These are phyloP conservation scores for Penicillium riverlandense DNA, from an alignment of 495 filamentous ascomycete genomes.

Conservation along the genomic window DNA sequence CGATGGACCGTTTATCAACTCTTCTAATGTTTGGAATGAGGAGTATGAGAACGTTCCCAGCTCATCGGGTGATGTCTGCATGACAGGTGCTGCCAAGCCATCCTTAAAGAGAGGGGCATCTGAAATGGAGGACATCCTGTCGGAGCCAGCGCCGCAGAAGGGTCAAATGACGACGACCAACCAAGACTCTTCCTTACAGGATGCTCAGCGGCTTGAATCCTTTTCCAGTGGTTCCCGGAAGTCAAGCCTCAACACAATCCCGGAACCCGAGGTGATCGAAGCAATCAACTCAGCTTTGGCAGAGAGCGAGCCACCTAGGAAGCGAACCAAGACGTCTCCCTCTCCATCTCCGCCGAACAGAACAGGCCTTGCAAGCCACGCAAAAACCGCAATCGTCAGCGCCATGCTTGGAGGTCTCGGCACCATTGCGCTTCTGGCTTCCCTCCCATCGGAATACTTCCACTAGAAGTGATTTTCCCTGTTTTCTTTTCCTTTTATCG, in stretches of 20 bases:
- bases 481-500: neutral
- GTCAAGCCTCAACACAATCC: constrained; percentile 14
- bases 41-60: too few relatives aligned
- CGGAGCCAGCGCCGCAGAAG: too few relatives aligned
- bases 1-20: constrained; percentile 7
- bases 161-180: neutral
- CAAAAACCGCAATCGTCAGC: constrained; percentile 37
- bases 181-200: constrained; percentile 1
- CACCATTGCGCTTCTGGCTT: constrained; percentile 41
- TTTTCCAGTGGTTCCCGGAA: constrained; percentile 14
- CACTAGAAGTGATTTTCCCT: neutral
- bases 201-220: constrained; percentile 1
- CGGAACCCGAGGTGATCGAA: constrained; percentile 6
- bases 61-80: too few relatives aligned
- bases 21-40: too few relatives aligned
- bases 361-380: constrained; percentile 27
- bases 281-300: constrained; percentile 13
- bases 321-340: constrained; percentile 23
- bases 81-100: neutral
- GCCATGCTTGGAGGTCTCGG: constrained; percentile 42
- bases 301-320: constrained; percentile 17
- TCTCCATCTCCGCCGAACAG: neutral
- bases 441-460: constrained; percentile 38
- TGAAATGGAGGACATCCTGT: constrained; percentile 16
- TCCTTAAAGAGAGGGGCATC: constrained; percentile 28